Conservation (phyloP, 1,284 basidiomycete genomes). For the Ganoderma multipileum region DNA sequence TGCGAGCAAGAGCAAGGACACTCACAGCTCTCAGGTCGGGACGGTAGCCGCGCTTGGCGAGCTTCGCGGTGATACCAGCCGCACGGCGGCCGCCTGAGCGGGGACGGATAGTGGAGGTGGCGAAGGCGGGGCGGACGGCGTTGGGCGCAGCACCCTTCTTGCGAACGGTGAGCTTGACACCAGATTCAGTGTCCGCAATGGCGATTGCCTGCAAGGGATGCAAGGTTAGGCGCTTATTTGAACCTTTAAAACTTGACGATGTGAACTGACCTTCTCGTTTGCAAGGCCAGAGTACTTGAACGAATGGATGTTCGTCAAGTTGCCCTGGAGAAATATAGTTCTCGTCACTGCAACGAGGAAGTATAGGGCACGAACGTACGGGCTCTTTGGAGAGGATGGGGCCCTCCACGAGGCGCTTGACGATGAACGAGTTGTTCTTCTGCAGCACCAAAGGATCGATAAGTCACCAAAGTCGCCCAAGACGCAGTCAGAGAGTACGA, state of each 20-base stretch:
- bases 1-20: conserved; percentile 35
- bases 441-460: conserved; percentile 39
- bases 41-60: conserved; percentile 81
- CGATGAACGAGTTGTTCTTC: conserved; percentile 87
- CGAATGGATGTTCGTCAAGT: conserved; percentile 87
- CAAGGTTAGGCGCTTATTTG: too few species aligned
- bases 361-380: conserved; percentile 54
- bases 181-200: conserved; percentile 64
- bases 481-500: conserved; percentile 41
- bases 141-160: conserved; percentile 70
- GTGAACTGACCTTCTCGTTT: conserved; percentile 71
- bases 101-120: conserved; percentile 66
- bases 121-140: conserved; percentile 55
- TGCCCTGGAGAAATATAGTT: conserved; percentile 60
- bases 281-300: conserved; percentile 89
- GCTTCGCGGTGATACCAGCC: conserved; percentile 70
- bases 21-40: conserved; percentile 85
- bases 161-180: conserved; percentile 73
- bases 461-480: conserved; percentile 10
- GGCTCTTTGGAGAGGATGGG: conserved; percentile 85
- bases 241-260: too few species aligned
- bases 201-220: conserved; percentile 79
- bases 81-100: conserved; percentile 80
- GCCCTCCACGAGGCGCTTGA: conserved; percentile 76
- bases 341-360: not conserved